Evolutionary conservation across 2,329 filamentous ascomycete genomes (phyloP).

Genomic region (Claviceps africana): DNA sequence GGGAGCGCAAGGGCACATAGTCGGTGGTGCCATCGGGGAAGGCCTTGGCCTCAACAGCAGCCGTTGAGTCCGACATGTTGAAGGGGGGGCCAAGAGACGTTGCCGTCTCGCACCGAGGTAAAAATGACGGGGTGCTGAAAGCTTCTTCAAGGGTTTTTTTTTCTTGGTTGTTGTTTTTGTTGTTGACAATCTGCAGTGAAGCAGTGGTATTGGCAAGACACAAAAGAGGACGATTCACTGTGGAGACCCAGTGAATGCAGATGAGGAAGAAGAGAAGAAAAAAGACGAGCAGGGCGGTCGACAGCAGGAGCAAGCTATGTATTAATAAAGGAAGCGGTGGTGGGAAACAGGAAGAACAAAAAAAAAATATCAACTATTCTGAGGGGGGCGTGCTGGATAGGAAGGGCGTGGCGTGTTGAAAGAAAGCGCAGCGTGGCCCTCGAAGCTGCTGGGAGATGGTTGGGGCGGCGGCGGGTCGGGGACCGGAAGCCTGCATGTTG

Average conservation of each 20-base stretch:
- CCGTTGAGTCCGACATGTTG: constrained; percentile 5
- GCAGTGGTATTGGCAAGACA: neutral
- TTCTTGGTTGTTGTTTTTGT: too few relatives aligned
- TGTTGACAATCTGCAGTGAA: neutral
- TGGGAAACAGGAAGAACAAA: neutral
- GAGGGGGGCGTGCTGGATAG: constrained; percentile 1
- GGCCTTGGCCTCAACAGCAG: constrained; percentile 22
- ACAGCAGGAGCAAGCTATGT: constrained; percentile 1
- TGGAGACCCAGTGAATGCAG: neutral
- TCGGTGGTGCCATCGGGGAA: constrained; percentile 41
- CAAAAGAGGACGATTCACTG: neutral
- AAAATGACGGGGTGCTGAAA: neutral
- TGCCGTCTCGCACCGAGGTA: neutral
- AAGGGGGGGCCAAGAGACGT: too few relatives aligned
- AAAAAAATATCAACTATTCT: neutral
- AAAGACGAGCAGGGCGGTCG: neutral
- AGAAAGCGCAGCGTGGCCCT: neutral
- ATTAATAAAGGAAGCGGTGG: constrained; percentile 1
- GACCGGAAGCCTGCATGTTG: neutral
- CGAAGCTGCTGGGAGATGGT: constrained; percentile 6
- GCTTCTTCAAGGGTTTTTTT: too few relatives aligned
- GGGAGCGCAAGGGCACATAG: constrained; percentile 34
- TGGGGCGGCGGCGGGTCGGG: constrained; percentile 4
- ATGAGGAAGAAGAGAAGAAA: neutral
- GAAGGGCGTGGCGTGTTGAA: neutral